Percentiles rank a stretch among this genome's conserved stretches.
phyloP scores from a whole-genome alignment of 2,329 filamentous ascomycete genomes.

The Epichloe sylvatica region DNA sequence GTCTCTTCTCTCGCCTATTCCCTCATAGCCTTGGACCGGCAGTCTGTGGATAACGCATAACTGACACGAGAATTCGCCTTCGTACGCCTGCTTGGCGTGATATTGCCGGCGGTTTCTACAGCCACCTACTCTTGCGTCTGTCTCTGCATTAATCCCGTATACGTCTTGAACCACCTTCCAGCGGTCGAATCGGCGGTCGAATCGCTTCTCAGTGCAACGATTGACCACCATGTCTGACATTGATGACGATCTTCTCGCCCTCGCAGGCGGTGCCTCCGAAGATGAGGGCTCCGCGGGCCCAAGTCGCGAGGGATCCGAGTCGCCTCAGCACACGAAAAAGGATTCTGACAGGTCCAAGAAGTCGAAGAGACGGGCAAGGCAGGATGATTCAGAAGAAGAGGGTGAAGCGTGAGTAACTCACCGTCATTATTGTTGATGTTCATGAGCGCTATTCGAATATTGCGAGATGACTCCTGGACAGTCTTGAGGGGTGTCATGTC shows the following conservation, averaged over 20 bases:
- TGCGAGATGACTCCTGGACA: neutral
- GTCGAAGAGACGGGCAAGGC: constrained; percentile 31
- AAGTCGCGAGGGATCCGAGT: constrained; percentile 41
- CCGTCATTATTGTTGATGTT: neutral
- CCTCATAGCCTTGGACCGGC: neutral
- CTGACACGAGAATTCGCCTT: neutral
- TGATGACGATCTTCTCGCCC: constrained; percentile 84
- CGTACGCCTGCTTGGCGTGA: neutral
- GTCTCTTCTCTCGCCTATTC: too few species aligned
- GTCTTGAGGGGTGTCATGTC: neutral
- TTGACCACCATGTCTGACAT: constrained; percentile 61
- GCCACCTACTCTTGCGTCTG: neutral
- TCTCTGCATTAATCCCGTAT: neutral
- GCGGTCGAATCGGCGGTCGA: neutral
- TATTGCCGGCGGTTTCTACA: neutral
- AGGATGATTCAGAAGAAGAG: constrained; percentile 49
- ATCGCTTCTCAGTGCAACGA: neutral
- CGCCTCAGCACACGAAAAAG: constrained; percentile 28
- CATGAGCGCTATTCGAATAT: neutral
- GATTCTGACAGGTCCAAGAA: constrained; percentile 28
- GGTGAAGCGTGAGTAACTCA: constrained; percentile 26
- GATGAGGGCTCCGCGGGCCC: constrained; percentile 41
- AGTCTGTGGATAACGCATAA: neutral
- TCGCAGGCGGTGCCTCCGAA: constrained; percentile 66
- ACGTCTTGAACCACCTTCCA: neutral